Percentiles rank a stretch among this genome's conserved stretches.
These are phyloP conservation scores for Metschnikowia reukaufii DNA, from an alignment of 805 yeast species.

Conservation along the genomic window DNA sequence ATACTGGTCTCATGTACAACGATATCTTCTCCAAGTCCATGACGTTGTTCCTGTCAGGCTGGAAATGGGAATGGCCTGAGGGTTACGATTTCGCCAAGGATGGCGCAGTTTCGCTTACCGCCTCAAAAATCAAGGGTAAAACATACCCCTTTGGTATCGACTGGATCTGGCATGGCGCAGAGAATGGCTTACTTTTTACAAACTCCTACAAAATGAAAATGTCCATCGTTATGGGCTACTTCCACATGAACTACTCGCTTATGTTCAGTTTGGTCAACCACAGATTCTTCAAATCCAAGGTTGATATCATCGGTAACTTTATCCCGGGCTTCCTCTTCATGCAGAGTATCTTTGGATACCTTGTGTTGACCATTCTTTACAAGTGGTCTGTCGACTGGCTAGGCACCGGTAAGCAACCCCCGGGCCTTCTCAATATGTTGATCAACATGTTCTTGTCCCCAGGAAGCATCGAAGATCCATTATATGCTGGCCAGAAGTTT, in stretches of 20 bases:
- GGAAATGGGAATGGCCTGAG: constrained; percentile 78
- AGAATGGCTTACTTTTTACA: constrained; percentile 82
- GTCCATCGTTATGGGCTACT: constrained; percentile 90
- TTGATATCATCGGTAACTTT: constrained; percentile 90
- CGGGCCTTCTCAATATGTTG: constrained; percentile 90
- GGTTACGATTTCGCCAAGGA: constrained; percentile 64
- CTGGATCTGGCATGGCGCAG: constrained; percentile 97
- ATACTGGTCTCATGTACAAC: constrained; percentile 91
- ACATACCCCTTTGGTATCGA: constrained; percentile 86
- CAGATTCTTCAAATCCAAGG: constrained; percentile 59
- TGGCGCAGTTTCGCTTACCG: constrained; percentile 40
- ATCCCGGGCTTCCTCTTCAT: constrained; percentile 91
- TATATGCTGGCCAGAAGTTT: constrained; percentile 75
- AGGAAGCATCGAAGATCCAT: constrained; percentile 76
- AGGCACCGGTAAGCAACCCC: constrained; percentile 73
- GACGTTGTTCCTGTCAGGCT: constrained; percentile 84
- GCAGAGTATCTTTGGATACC: constrained; percentile 95
- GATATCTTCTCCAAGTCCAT: constrained; percentile 90
- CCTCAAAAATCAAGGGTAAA: constrained; percentile 65
- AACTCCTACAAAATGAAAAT: constrained; percentile 98
- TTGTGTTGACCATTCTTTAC: constrained; percentile 80
- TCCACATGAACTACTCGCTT: constrained; percentile 91
- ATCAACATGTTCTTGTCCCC: constrained; percentile 95
- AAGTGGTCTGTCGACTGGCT: constrained; percentile 96
- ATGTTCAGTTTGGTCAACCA: constrained; percentile 83